These are phyloP conservation scores for Penicillium cosmopolitanum DNA, from an alignment of 495 filamentous ascomycete species.

Conservation along the genomic window DNA sequence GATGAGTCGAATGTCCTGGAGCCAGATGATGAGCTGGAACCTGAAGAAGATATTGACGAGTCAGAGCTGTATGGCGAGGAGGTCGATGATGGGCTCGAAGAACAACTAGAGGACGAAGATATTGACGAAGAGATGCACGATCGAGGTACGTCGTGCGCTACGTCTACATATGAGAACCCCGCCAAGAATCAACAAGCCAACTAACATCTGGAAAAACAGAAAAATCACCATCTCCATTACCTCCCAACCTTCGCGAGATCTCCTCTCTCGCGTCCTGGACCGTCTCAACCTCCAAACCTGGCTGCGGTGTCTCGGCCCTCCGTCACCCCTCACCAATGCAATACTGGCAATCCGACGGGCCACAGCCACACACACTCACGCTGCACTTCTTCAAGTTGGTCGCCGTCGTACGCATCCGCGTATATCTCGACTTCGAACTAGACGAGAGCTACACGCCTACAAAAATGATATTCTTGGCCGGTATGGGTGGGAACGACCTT, in stretches of 20 bases:
- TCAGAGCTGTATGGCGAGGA: constrained; percentile 35
- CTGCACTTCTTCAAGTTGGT: constrained; percentile 96
- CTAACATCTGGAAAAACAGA: constrained; percentile 23
- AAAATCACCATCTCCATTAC: constrained; percentile 43
- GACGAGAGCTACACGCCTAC: constrained; percentile 99
- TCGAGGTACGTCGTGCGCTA: constrained; percentile 32
- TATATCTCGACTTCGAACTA: constrained; percentile 86
- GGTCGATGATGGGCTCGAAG: constrained; percentile 46
- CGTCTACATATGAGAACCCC: background rate
- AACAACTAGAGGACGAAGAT: constrained; percentile 40
- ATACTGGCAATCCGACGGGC: constrained; percentile 98
- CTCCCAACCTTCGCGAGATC: constrained; percentile 76
- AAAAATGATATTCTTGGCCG: constrained; percentile 81
- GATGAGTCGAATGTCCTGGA: constrained; percentile 19
- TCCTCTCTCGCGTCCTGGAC: constrained; percentile 93
- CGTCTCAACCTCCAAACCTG: constrained; percentile 87
- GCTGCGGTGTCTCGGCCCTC: constrained; percentile 84
- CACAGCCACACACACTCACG: constrained; percentile 91
- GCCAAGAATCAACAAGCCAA: background rate
- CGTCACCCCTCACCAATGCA: constrained; percentile 74
- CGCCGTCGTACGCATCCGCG: constrained; percentile 76
- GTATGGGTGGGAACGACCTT: constrained; percentile 85
- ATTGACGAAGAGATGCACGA: constrained; percentile 47
- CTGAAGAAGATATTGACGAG: constrained; percentile 26
- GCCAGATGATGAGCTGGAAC: constrained; percentile 19